A percentile compares a stretch with the other conserved stretches of the same genome.
These are phyloP conservation scores for Daldinia caldariorum DNA, from an alignment of 495 filamentous ascomycete genomes.

Conservation along the genomic window DNA sequence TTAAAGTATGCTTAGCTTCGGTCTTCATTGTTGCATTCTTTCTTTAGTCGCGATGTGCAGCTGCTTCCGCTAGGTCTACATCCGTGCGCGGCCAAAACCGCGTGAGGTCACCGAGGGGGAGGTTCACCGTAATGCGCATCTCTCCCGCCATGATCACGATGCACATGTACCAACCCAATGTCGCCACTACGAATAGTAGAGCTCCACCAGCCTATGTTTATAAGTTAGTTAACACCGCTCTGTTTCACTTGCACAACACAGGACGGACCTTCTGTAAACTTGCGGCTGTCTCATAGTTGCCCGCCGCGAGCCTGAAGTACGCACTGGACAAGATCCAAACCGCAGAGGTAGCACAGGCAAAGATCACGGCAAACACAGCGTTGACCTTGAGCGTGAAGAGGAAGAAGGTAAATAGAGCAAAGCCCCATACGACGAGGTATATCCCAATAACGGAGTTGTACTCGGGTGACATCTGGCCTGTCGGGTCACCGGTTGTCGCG, in stretches of 20 bases:
- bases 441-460: conserved; percentile 61
- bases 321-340: conserved; percentile 60
- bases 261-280: conserved; percentile 57
- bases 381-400: conserved; percentile 66
- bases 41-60: conserved; percentile 47
- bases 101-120: conserved; percentile 64
- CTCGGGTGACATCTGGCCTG: conserved; percentile 54
- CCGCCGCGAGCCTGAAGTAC: conserved; percentile 61
- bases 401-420: conserved; percentile 65
- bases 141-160: conserved; percentile 65
- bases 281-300: conserved; percentile 55
- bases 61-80: conserved; percentile 52
- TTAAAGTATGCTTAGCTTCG: background rate
- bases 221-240: conserved; percentile 5
- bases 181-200: conserved; percentile 59
- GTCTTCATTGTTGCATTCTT: background rate
- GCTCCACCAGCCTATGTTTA: conserved; percentile 60
- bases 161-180: conserved; percentile 65
- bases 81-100: conserved; percentile 64
- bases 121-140: conserved; percentile 63
- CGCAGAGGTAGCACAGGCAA: conserved; percentile 59
- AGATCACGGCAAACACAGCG: conserved; percentile 62
- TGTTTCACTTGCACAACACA: background rate
- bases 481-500: conserved; percentile 55
- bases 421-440: conserved; percentile 66